Evolutionary conservation across 2,329 filamentous ascomycete species (phyloP), one percentile per base, ranked within the genome.

Genomic region (Colletotrichum lini): DNA sequence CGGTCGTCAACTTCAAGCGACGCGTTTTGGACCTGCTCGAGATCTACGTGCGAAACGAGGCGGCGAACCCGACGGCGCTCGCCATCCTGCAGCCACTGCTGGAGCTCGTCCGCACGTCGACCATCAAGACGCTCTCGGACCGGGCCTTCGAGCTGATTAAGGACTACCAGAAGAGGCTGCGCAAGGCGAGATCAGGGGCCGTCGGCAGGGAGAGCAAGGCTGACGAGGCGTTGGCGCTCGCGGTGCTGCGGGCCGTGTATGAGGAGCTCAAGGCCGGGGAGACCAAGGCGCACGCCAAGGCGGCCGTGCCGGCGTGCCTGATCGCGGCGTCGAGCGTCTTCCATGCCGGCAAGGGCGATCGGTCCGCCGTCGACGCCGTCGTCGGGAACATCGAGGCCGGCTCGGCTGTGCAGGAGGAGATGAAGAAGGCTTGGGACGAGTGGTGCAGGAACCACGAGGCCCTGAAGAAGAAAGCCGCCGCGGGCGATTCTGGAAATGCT

Each of bases 1-100:
- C 91, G 23, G 94, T 98, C 78, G 85, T 97, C 77, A 95, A 96
- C 82, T 98, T 99, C 88, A 99, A 99, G 85, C 94, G 94, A 81
- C 93, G 95, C 52, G 92, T 98, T 7, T 88, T 98, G 5, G 96
- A 98, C 78, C 88, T 98, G 1, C 86, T 98, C 13, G 90, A 93
- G 72, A 93, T 96, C 73, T 98, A 94, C 80, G 87, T 96, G 74
- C 95, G 93, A 80, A 92, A 93, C 75, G 92, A 96, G 81, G 89
- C 92, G 67, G 87, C 87, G 26, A 93, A 91, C 76, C 82, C 88
- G 1, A 84, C 95, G 1, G 89, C 91, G 0, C 89, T 96, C 53
- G 86, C 90, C 47, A 82, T 96, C 10, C 84, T 98, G 7, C 80
- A 95, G 9, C 95, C 96, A 0, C 85, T 98, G 0, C 85, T 97